phyloP scores from a whole-genome alignment of 345 rosid species.

The Chamaenerion angustifolium region DNA sequence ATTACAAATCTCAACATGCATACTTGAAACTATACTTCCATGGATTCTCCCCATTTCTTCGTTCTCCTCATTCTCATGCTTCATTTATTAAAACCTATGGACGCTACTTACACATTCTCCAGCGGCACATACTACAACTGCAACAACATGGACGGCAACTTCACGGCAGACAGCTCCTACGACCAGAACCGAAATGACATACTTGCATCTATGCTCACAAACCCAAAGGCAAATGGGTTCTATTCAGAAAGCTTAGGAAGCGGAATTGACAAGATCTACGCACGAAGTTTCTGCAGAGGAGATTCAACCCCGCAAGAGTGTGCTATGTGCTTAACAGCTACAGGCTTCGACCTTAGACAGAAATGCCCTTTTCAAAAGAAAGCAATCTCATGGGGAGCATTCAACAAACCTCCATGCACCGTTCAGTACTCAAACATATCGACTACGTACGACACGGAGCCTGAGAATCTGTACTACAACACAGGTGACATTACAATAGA shows the following conservation, averaged over 20 bases:
- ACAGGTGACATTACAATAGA: conserved; percentile 1
- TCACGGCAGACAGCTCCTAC: conserved; percentile 12
- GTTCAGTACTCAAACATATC: conserved; percentile 22
- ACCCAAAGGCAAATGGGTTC: conserved; percentile 1
- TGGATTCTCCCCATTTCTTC: no score
- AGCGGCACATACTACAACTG: no score
- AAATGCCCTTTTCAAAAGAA: conserved; percentile 27
- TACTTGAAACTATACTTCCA: no score
- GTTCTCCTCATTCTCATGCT: no score
- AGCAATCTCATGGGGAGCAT: conserved; percentile 15
- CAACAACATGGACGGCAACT: conserved; percentile 1
- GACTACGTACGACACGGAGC: conserved; percentile 13
- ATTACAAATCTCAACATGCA: no score
- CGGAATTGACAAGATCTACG: neutral
- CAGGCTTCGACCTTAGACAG: conserved; percentile 3
- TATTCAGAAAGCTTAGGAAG: conserved; percentile 3
- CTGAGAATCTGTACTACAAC: conserved; percentile 3
- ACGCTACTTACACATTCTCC: no score
- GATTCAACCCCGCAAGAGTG: conserved; percentile 13
- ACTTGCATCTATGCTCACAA: conserved; percentile 9
- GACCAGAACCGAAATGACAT: conserved; percentile 6
- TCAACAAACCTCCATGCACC: conserved; percentile 17
- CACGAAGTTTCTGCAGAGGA: no score
- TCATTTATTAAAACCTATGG: no score
- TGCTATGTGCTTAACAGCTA: conserved; percentile 9